These are phyloP conservation scores for Dendrothele bispora DNA, from an alignment of 768 basidiomycete species.

Conservation along the genomic window DNA sequence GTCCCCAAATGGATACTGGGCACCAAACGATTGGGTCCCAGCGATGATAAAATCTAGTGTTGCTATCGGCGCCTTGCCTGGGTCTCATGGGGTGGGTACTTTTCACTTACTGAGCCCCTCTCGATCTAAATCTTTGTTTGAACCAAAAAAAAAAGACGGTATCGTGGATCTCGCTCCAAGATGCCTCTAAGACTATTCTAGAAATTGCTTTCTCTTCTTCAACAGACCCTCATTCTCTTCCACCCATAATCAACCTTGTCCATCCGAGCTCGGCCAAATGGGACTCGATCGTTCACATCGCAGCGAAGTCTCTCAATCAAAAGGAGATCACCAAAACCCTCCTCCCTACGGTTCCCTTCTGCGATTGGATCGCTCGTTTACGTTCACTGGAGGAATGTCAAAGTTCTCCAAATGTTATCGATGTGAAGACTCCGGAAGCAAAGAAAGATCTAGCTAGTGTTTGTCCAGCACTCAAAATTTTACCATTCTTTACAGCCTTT, in stretches of 20 bases:
- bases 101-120: not conserved
- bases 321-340: no score
- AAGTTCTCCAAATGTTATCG: no score
- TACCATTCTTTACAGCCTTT: no score
- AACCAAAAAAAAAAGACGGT: no score
- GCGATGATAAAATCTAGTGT: conserved; percentile 34
- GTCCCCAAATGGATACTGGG: conserved; percentile 34
- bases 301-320: no score
- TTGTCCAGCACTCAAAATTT: no score
- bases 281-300: conserved; percentile 15
- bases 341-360: no score
- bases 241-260: conserved; percentile 9
- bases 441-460: no score
- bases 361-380: no score
- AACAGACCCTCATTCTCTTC: not conserved
- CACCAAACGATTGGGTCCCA: conserved; percentile 35
- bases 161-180: conserved; percentile 15
- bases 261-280: conserved; percentile 8
- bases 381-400: no score
- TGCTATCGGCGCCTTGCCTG: conserved; percentile 23
- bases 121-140: not conserved
- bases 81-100: conserved; percentile 23
- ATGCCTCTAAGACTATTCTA: not conserved
- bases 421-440: no score
- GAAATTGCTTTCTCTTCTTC: conserved; percentile 3